phyloP scores from a whole-genome alignment of 352 stramenopile species.

The Globisporangium irregulare region DNA sequence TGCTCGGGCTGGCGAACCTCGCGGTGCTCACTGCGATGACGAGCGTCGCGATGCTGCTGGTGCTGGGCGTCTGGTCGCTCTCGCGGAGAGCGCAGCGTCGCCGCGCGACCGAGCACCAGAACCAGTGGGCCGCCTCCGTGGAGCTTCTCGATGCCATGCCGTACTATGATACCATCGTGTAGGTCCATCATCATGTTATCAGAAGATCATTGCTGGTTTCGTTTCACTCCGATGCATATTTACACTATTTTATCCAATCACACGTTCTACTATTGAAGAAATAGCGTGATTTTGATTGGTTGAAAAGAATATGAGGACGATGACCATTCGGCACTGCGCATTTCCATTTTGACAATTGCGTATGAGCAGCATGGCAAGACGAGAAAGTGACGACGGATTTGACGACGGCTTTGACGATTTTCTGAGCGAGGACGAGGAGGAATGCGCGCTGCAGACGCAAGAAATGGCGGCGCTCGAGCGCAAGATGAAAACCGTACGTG shows the following conservation, averaged over 20 bases:
- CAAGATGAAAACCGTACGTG: conserved; percentile 54
- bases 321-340: not conserved
- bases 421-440: conserved; percentile 52
- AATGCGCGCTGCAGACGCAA: conserved; percentile 38
- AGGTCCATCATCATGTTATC: not conserved
- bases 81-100: not conserved
- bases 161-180: not conserved
- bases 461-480: conserved; percentile 56
- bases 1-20: conserved; percentile 5
- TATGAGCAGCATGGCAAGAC: not conserved
- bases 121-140: conserved; percentile 12
- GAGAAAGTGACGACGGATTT: not conserved
- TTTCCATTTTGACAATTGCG: not conserved
- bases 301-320: not conserved
- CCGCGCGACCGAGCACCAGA: conserved; percentile 8
- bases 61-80: conserved; percentile 9
- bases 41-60: conserved; percentile 1
- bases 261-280: too few species aligned
- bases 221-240: not conserved
- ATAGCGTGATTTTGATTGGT: not conserved
- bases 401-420: conserved; percentile 72
- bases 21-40: conserved; percentile 7
- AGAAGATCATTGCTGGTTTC: not conserved
- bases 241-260: not conserved
- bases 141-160: conserved; percentile 14